Percentiles rank a stretch among this genome's conserved stretches.
Conservation (phyloP, 352 stramenopile species). For the Phytophthora foliorum region DNA sequence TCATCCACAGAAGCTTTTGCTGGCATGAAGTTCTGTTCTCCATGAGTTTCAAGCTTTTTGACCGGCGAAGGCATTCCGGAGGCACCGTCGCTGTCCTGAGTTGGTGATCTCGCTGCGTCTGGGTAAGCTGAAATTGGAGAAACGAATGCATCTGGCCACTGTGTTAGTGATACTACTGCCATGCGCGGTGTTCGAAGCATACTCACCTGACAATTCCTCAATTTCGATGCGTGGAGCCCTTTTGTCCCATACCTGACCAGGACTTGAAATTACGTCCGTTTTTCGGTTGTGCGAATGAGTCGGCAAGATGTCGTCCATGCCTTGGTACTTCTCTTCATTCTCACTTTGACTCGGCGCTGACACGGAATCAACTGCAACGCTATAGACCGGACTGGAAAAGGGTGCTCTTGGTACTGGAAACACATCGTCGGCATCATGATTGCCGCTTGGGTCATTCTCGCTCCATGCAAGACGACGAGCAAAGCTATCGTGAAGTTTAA, state of each 20-base stretch:
- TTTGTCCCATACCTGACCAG: not conserved
- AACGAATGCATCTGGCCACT: slow-evolving; percentile 1
- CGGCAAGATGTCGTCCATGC: slow-evolving; percentile 15
- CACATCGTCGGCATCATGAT: slow-evolving; percentile 28
- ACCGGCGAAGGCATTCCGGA: not conserved
- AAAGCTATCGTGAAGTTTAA: slow-evolving; percentile 34
- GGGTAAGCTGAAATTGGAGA: not conserved
- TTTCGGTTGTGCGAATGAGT: not conserved
- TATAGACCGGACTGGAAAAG: slow-evolving; percentile 27
- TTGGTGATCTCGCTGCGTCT: not conserved
- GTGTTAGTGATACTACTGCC: slow-evolving; percentile 6
- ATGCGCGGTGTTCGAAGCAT: not conserved
- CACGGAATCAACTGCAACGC: not conserved
- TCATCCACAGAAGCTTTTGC: slow-evolving; percentile 18
- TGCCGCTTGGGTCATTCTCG: not conserved
- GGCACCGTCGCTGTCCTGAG: not conserved
- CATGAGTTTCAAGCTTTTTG: not conserved
- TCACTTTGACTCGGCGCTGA: not conserved
- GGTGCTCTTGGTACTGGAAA: slow-evolving; percentile 35
- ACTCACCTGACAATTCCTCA: slow-evolving; percentile 23
- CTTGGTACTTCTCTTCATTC: slow-evolving; percentile 1
- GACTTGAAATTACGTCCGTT: not conserved
- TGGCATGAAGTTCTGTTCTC: not conserved
- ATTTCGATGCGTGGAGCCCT: slow-evolving; percentile 12
- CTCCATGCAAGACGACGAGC: slow-evolving; percentile 28